Evolutionary conservation across 352 stramenopile species (phyloP).

Genomic region (Phytophthora ramorum): DNA sequence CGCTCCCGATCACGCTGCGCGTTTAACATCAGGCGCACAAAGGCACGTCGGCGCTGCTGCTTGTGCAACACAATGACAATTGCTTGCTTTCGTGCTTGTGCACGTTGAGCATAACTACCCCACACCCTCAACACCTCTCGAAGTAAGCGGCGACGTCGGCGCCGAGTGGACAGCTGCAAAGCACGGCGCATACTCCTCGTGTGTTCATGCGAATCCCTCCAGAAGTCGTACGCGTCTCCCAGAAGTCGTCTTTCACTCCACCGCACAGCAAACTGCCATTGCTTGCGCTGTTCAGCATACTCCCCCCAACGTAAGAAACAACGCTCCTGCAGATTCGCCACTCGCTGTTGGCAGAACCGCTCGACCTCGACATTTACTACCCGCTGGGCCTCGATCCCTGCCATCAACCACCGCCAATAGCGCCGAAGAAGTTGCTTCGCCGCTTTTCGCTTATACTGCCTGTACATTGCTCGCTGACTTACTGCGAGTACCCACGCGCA

Average conservation of each 20-base stretch:
- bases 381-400: constrained; percentile 17
- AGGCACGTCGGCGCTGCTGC: constrained; percentile 22
- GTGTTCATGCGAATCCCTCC: constrained; percentile 20
- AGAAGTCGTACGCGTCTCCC: constrained; percentile 26
- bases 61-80: constrained; percentile 17
- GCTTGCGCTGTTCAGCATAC: constrained; percentile 23
- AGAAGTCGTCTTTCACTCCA: constrained; percentile 28
- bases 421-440: constrained; percentile 15
- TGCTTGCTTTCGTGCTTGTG: constrained; percentile 7
- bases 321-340: neutral
- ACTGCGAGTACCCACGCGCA: constrained; percentile 18
- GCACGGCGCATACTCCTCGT: constrained; percentile 12
- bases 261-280: constrained; percentile 29
- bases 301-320: constrained; percentile 25
- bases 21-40: constrained; percentile 8
- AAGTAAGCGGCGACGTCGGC: constrained; percentile 25
- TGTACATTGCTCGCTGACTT: constrained; percentile 6
- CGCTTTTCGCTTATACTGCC: constrained; percentile 19
- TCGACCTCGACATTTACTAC: constrained; percentile 12
- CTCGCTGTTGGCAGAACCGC: constrained; percentile 2
- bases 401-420: constrained; percentile 24
- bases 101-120: constrained; percentile 1
- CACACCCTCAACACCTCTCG: constrained; percentile 16
- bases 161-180: constrained; percentile 25
- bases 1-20: constrained; percentile 3